A percentile compares a stretch with the other conserved stretches of the same genome.
These are phyloP conservation scores for Rhizopogon roseolus DNA, from an alignment of 768 basidiomycete species.

Conservation along the genomic window DNA sequence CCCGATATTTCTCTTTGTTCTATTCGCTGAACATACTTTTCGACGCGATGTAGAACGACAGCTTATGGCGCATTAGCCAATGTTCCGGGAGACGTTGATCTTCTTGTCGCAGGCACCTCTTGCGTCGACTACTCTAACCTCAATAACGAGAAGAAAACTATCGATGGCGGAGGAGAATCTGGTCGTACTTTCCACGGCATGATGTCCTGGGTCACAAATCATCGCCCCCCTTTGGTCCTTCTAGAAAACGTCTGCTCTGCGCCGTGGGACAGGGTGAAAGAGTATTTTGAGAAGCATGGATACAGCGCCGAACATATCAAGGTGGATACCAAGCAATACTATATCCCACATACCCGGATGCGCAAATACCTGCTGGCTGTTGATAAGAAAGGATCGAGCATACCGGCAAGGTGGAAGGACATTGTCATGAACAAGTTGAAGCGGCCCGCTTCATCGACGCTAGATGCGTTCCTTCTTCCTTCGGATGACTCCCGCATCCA, in stretches of 20 bases:
- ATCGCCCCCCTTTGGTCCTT: slow-evolving; percentile 88
- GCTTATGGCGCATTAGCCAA: slow-evolving; percentile 84
- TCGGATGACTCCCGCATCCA: slow-evolving; percentile 91
- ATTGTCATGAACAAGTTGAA: slow-evolving; percentile 57
- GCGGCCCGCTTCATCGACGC: slow-evolving; percentile 81
- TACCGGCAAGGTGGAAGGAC: slow-evolving; percentile 69
- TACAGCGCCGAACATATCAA: slow-evolving; percentile 71
- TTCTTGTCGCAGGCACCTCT: slow-evolving; percentile 90
- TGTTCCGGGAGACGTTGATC: slow-evolving; percentile 88
- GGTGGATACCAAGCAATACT: slow-evolving; percentile 85
- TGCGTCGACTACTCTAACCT: slow-evolving; percentile 97
- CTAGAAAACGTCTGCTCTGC: slow-evolving; percentile 92
- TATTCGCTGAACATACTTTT: not conserved
- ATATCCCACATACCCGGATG: slow-evolving; percentile 92
- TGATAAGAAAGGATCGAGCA: slow-evolving; percentile 50
- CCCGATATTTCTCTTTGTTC: not conserved
- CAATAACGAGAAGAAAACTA: slow-evolving; percentile 88
- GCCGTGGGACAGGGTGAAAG: slow-evolving; percentile 76
- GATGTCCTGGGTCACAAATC: slow-evolving; percentile 86
- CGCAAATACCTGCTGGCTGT: slow-evolving; percentile 86
- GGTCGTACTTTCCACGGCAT: slow-evolving; percentile 93
- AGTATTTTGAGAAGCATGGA: slow-evolving; percentile 67
- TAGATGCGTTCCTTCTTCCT: slow-evolving; percentile 89
- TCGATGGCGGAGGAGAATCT: slow-evolving; percentile 88
- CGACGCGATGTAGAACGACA: slow-evolving; percentile 56